These are phyloP conservation scores for Boletus sp. DNA, from an alignment of 768 basidiomycete genomes.

Conservation along the genomic window DNA sequence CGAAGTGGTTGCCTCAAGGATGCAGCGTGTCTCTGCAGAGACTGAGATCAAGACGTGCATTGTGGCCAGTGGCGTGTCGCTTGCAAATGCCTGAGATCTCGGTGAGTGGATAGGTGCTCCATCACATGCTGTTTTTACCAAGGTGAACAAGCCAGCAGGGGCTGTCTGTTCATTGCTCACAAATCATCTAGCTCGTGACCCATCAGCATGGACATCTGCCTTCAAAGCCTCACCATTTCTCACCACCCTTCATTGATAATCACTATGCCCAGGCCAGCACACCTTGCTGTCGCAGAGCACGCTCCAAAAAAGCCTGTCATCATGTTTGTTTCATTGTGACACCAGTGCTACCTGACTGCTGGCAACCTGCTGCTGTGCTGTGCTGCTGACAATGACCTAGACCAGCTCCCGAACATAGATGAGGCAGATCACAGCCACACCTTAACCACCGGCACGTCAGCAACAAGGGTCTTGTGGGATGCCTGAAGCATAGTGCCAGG, in stretches of 20 bases:
- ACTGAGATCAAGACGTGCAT: conserved; percentile 91
- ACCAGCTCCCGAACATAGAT: conserved; percentile 89
- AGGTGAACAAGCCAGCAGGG: conserved; percentile 48
- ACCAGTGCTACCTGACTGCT: conserved; percentile 92
- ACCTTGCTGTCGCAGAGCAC: conserved; percentile 87
- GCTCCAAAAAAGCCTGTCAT: conserved; percentile 85
- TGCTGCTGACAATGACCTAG: conserved; percentile 77
- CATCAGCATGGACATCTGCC: conserved; percentile 93
- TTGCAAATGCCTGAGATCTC: conserved; percentile 93
- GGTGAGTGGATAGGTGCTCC: conserved; percentile 98
- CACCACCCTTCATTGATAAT: conserved; percentile 99
- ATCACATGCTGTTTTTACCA: conserved; percentile 90
- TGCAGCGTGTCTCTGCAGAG: conserved; percentile 94
- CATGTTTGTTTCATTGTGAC: conserved; percentile 87
- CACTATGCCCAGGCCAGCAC: conserved; percentile 97
- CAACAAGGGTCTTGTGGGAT: conserved; percentile 75
- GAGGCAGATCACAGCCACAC: conserved; percentile 83
- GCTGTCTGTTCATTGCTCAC: no score
- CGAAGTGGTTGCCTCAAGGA: conserved; percentile 93
- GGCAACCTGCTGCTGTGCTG: conserved; percentile 90
- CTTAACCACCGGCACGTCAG: conserved; percentile 80
- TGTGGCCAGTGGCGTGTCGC: conserved; percentile 91
- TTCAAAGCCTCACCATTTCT: conserved; percentile 94
- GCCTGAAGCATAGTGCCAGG: conserved; percentile 85
- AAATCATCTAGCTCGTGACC: conserved; percentile 73